Base-by-base conservation (phyloP, 148 eudicot genomes). In the Selenicereus undatus region DNA sequence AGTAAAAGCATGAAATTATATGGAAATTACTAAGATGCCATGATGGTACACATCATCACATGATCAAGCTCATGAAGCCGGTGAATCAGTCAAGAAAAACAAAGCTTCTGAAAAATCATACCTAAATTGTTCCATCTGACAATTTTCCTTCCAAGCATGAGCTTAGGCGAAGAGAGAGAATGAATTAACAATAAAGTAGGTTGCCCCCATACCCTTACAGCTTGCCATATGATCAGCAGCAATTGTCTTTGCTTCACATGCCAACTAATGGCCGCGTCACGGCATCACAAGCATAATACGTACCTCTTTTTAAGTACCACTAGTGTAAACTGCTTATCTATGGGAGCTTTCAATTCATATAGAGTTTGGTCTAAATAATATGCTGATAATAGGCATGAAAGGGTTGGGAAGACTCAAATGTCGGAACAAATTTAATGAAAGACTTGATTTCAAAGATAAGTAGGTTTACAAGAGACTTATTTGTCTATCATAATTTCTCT, bases 71-170 rank as follows among this genome's bases (percentile, higher is more conserved):
- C 26, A 14, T 62, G 39, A 80, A 12, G 48, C 21, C 77, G 82
- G 82, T 80, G 82, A 73, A 24, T 10, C 8, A 58, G 56, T 72
- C 82, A 27, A 18, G 4, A 42, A 54, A 21, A 62, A 48, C 16
- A 54, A 20, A 62, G 78, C 78, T 80, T 80, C 82, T 58, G 18
- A 42, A 14, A n/a, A 79, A 72, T 72, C 2, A 79, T 29, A 8
- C n/a, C 48, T 48, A 48, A 4, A 48, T 48, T 8, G 1, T 2
- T 21, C 5, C 43, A 4, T 76, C n/a, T 0, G 48, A 76, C 32
- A 2, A 78, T 18, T 21, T 78, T 22, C 29, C 68, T 11, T 0
- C 11, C 27, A 64, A 22, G 26, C 29, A 64, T 26, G 65, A 60
- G 65, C 65, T 60, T 5, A 60, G 24, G 43, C 43, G 65, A 60